Conservation (phyloP, 805 yeast genomes). For the Torulaspora maleeae region DNA sequence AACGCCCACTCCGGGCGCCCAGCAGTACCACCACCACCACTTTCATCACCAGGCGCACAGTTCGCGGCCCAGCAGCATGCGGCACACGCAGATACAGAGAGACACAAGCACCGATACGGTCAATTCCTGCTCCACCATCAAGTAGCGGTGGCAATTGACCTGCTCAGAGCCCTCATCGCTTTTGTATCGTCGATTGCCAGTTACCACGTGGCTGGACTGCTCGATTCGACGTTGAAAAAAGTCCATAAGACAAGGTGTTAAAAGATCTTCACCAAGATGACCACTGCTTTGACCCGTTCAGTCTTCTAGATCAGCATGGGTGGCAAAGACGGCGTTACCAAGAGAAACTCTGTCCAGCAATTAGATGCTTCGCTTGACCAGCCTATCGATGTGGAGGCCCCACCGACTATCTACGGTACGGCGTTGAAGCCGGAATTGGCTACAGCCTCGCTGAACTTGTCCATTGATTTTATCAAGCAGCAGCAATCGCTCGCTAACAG, state of each 20-base stretch:
- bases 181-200: neutral
- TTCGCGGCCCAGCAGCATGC: conserved; percentile 23
- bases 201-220: conserved; percentile 4
- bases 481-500: conserved; percentile 46
- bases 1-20: conserved; percentile 9
- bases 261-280: neutral
- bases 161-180: neutral
- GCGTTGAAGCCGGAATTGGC: conserved; percentile 53
- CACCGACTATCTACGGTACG: conserved; percentile 49
- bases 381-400: conserved; percentile 50
- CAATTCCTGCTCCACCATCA: conserved; percentile 19
- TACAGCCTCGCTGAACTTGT: conserved; percentile 56
- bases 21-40: neutral
- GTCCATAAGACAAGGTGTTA: neutral
- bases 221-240: neutral
- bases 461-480: conserved; percentile 53
- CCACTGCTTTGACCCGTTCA: neutral
- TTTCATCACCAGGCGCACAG: conserved; percentile 13
- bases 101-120: conserved; percentile 20
- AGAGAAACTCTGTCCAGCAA: conserved; percentile 35
- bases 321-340: neutral
- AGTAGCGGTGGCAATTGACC: conserved; percentile 7
- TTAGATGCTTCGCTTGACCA: conserved; percentile 47
- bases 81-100: conserved; percentile 20
- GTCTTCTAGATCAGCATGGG: conserved; percentile 1